These are phyloP conservation scores for Sugiyamaella smithiae DNA, from an alignment of 805 yeast species.

Conservation along the genomic window DNA sequence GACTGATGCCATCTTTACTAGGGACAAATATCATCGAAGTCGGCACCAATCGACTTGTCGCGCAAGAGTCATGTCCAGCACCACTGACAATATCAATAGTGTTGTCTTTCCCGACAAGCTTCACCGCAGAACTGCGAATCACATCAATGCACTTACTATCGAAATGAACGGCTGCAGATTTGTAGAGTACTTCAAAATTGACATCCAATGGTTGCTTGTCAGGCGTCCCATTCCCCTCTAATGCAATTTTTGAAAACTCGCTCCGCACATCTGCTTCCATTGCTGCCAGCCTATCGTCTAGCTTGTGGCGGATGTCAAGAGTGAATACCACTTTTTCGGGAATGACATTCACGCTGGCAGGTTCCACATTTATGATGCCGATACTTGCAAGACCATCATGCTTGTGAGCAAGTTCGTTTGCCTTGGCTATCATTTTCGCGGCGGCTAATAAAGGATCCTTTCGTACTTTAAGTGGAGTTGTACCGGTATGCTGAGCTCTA, in stretches of 20 bases:
- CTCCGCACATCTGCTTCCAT: conserved; percentile 2
- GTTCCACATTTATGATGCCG: conserved; percentile 54
- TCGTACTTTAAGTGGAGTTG: conserved; percentile 61
- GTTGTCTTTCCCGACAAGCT: conserved; percentile 13
- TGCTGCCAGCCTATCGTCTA: conserved; percentile 35
- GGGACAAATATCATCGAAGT: conserved; percentile 75
- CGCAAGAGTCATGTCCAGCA: conserved; percentile 72
- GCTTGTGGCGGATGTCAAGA: conserved; percentile 54
- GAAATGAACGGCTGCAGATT: conserved; percentile 56
- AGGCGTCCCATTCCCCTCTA: conserved; percentile 10
- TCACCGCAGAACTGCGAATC: conserved; percentile 49
- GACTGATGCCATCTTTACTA: conserved; percentile 60
- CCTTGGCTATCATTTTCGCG: conserved; percentile 51
- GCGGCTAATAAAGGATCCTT: conserved; percentile 60
- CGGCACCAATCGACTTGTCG: conserved; percentile 53
- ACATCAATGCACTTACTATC: conserved; percentile 48
- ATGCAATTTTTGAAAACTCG: conserved; percentile 3
- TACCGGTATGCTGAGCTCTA: conserved; percentile 67
- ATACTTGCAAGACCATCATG: conserved; percentile 54
- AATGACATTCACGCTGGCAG: conserved; percentile 63
- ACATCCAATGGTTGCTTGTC: conserved; percentile 20
- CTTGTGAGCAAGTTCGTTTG: conserved; percentile 52
- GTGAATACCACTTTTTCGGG: conserved; percentile 59
- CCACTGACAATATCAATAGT: conserved; percentile 60
- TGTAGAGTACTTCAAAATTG: conserved; percentile 43